Evolutionary conservation across 177 flowering plant genomes (phyloP), one percentile per base, ranked within the genome.

Genomic region (Vitis hybrid): DNA sequence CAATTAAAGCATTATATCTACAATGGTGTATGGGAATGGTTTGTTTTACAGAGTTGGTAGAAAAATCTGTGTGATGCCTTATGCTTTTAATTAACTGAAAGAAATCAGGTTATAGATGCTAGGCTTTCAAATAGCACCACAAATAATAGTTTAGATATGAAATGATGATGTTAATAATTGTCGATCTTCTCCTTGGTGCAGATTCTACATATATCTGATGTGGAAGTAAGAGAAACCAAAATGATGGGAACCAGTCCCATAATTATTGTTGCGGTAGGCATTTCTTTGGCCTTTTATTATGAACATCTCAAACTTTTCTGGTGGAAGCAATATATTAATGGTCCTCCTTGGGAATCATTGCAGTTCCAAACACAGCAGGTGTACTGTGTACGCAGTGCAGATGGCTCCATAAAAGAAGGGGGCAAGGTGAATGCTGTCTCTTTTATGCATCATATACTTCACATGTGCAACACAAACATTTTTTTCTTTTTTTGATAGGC

Each of bases 361-460:
- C 91, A 96, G 99, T 96, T 96, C 79, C 94, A 84, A 77, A 90
- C 97, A 17, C 99, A 96, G 71, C 97, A 96, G 68, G 80, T 96
- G 32, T 79, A 88, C 71, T 96, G 99, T 65, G 80, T 90, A 55
- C 90, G 96, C 18, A 95, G 93, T 78, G 83, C 72, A 72, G 71
- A 83, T 34, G 97, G 99, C 51, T 19, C 80, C 39, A 79, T 96
- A 56, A 87, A 78, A 59, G 98, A 96, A 78, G 99, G 99, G 6
- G 92, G 99, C 65, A 74, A 85, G 94, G 99, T 93, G 79, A 78
- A 52, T 51, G 58, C 34, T 18, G 51, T 18, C 45, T 2, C 18
- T 11, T 19, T 23, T 52, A 64, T 60, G 15, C 26, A 18, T 60
- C 45, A 1, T 39, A 39, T 39, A 1, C 45, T 39, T 39, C 30